These are phyloP conservation scores for Paulownia fortunei DNA, from an alignment of 257 asterid genomes.

Conservation along the genomic window DNA sequence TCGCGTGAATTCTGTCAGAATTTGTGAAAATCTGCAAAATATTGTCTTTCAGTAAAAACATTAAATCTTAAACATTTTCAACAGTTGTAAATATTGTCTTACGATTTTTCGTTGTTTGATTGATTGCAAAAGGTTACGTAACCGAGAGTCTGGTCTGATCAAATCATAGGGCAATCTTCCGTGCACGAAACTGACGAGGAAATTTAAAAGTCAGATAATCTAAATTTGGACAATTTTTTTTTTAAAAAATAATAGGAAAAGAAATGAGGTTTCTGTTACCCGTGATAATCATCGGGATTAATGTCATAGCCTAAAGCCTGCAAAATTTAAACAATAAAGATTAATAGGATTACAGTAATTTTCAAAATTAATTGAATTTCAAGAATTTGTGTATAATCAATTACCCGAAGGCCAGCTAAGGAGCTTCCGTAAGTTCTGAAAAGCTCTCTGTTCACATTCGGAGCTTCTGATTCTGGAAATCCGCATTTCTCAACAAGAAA, in stretches of 20 bases:
- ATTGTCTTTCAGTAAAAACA: neutral
- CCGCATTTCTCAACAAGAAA: constrained; percentile 76
- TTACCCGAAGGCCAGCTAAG: constrained; percentile 90
- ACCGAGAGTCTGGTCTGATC: constrained; percentile 65
- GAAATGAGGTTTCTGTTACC: constrained; percentile 43
- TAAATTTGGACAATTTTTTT: neutral
- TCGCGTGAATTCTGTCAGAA: constrained; percentile 73
- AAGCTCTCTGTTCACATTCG: constrained; percentile 68
- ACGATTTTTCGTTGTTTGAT: constrained; percentile 81
- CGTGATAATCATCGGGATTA: constrained; percentile 84
- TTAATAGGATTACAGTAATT: neutral
- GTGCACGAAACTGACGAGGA: constrained; percentile 68
- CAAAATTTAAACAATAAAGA: neutral
- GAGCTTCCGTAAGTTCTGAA: constrained; percentile 88
- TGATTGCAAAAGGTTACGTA: constrained; percentile 58
- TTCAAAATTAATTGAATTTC: neutral
- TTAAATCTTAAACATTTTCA: too few relatives aligned
- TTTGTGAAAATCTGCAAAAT: constrained; percentile 75
- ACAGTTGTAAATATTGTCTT: constrained; percentile 25
- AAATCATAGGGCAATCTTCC: constrained; percentile 85
- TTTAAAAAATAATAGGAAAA: neutral
- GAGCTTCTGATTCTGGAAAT: constrained; percentile 64
- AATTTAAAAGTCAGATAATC: neutral
- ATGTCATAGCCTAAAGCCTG: constrained; percentile 82
- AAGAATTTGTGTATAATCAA: neutral